phyloP scores from a whole-genome alignment of 2,329 filamentous ascomycete species.

The Aspergillus japonicus region DNA sequence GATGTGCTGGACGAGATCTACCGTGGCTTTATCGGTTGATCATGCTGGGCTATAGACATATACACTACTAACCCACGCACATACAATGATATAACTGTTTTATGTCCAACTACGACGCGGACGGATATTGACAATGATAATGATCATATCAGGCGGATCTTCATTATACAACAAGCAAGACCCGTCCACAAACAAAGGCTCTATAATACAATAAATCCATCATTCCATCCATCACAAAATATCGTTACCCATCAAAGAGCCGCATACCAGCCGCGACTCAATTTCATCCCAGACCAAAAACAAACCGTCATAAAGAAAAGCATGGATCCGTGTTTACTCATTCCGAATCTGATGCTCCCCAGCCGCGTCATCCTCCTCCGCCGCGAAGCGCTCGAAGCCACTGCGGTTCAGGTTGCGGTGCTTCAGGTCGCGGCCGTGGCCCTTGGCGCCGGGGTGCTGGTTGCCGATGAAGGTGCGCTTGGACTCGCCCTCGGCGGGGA shows the following conservation, averaged over 20 bases:
- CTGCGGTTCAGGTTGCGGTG: constrained; percentile 39
- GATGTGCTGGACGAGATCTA: constrained; percentile 79
- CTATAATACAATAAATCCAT: not conserved
- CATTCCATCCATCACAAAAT: not conserved
- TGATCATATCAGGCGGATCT: not conserved
- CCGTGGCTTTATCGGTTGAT: constrained; percentile 61
- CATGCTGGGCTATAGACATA: too few species aligned
- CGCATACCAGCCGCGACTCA: not conserved
- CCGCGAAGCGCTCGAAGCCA: constrained; percentile 38
- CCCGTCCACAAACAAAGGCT: not conserved
- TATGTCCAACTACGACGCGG: not conserved
- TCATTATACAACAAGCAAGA: not conserved
- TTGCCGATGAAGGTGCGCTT: constrained; percentile 31
- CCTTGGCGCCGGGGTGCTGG: constrained; percentile 39
- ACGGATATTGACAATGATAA: not conserved
- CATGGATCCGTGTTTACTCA: constrained; percentile 1
- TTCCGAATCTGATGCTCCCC: constrained; percentile 32
- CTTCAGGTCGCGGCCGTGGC: constrained; percentile 39
- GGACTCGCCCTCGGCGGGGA: constrained; percentile 39
- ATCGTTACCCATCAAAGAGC: not conserved
- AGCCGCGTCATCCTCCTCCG: constrained; percentile 36
- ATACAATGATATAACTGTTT: not conserved
- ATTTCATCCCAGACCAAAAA: not conserved
- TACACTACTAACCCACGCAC: too few species aligned
- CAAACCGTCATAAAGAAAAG: too few species aligned